Conservation (phyloP, 352 stramenopile genomes). For the Elongisporangium undulatum region DNA sequence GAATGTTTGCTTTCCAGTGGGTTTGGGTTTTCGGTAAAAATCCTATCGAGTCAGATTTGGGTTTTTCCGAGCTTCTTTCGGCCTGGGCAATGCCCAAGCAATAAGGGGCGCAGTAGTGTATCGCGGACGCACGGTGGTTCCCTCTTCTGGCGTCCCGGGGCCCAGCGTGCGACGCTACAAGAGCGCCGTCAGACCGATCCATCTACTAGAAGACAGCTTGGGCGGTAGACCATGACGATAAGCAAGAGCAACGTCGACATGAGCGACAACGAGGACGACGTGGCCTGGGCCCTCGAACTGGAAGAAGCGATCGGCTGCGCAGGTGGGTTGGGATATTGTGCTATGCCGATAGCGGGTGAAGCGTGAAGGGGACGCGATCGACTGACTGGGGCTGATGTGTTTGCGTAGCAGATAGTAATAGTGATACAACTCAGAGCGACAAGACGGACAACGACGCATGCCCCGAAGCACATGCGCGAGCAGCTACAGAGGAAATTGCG, state of each 20-base stretch:
- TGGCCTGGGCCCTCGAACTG: neutral
- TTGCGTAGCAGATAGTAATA: neutral
- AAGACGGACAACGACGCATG: neutral
- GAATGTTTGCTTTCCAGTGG: too few species aligned
- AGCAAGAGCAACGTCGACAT: neutral
- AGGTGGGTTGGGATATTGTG: neutral
- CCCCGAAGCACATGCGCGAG: neutral
- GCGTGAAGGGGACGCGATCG: neutral
- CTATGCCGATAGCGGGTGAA: neutral
- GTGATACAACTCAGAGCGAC: neutral
- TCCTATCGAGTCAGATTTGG: neutral
- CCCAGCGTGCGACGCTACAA: constrained; percentile 1
- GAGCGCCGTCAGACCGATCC: neutral
- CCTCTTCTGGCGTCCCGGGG: neutral
- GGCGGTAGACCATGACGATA: neutral
- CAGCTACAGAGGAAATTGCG: neutral
- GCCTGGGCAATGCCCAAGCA: neutral
- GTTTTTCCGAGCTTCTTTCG: neutral
- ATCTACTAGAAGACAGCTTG: neutral
- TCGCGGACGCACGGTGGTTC: neutral
- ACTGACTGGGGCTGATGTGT: neutral
- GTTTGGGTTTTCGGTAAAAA: neutral
- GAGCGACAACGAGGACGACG: neutral
- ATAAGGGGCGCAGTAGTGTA: neutral
- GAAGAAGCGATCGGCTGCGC: neutral